Percentiles rank a stretch among this genome's conserved stretches.
Evolutionary conservation across 306 rosid genomes (phyloP).

Genomic region (Pterocarpus santalinus): DNA sequence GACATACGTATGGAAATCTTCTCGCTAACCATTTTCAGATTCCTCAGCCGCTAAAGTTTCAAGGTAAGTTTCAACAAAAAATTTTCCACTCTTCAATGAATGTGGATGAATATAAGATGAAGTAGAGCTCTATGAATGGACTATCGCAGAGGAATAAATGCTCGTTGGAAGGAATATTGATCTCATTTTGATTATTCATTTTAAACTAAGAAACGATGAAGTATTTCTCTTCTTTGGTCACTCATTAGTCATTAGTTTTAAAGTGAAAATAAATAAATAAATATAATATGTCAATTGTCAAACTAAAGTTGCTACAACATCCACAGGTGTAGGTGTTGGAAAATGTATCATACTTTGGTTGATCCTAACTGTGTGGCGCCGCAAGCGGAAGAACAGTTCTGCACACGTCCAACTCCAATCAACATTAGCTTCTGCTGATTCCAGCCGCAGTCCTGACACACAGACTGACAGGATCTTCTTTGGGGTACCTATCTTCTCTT

Average conservation of each 20-base stretch:
- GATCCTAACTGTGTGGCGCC: constrained; percentile 19
- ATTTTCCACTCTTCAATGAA: too few species aligned
- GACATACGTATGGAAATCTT: too few species aligned
- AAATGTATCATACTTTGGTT: constrained; percentile 14
- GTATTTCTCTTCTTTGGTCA: background rate
- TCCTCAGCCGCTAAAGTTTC: too few species aligned
- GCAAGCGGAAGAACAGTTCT: constrained; percentile 11
- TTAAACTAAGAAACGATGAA: too few species aligned
- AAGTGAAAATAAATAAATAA: background rate
- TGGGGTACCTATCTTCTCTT: constrained; percentile 60
- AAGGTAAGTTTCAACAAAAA: too few species aligned
- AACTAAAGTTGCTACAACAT: background rate
- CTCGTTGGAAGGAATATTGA: too few species aligned
- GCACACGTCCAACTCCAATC: constrained; percentile 18
- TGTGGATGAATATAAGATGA: too few species aligned
- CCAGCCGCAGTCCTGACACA: constrained; percentile 40
- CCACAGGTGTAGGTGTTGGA: constrained; percentile 43
- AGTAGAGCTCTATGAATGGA: too few species aligned
- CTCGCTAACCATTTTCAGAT: too few species aligned
- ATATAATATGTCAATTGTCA: background rate
- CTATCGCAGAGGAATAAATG: too few species aligned
- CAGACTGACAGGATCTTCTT: constrained; percentile 52
- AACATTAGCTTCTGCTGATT: background rate
- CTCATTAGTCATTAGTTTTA: background rate
- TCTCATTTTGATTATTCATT: too few species aligned